A percentile compares a stretch with the other conserved stretches of the same genome.
These are phyloP conservation scores for Rhizopogon vulgaris DNA, from an alignment of 768 basidiomycete species.

Conservation along the genomic window DNA sequence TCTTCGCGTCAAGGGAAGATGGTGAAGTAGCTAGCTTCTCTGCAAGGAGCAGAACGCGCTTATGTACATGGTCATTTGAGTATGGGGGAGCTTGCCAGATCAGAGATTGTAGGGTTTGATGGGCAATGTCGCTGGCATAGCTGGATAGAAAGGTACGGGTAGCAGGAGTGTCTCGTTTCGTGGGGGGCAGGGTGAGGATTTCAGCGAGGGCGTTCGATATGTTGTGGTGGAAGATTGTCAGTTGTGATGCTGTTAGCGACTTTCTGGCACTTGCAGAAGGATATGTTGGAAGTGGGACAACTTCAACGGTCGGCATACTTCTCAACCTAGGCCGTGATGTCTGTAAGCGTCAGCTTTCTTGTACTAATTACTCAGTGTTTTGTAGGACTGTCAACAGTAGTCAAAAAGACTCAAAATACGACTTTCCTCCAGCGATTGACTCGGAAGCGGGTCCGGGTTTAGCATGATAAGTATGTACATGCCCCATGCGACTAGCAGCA, in stretches of 20 bases:
- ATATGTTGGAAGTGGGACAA: constrained; percentile 42
- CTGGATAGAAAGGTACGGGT: constrained; percentile 46
- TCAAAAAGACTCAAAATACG: too few species aligned
- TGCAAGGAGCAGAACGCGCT: constrained; percentile 48
- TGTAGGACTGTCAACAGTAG: too few species aligned
- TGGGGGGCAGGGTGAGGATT: constrained; percentile 41
- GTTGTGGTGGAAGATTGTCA: constrained; percentile 38
- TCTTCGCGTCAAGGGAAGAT: constrained; percentile 43
- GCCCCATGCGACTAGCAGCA: too few species aligned
- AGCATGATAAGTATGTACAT: too few species aligned
- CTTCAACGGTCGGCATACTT: constrained; percentile 20
- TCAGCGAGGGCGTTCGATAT: constrained; percentile 44
- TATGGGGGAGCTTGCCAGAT: constrained; percentile 45
- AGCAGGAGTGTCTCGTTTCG: constrained; percentile 39
- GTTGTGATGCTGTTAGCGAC: constrained; percentile 45
- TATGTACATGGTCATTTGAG: constrained; percentile 41
- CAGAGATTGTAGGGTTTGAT: constrained; percentile 44
- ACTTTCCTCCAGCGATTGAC: too few species aligned
- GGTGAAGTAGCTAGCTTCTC: constrained; percentile 40
- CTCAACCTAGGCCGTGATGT: neutral
- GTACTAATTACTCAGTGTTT: too few species aligned
- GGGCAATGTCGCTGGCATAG: constrained; percentile 53
- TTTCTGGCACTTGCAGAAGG: constrained; percentile 46
- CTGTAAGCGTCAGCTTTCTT: neutral
- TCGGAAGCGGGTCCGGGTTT: too few species aligned